These are phyloP conservation scores for Diaporthe vexans DNA, from an alignment of 2,329 filamentous ascomycete genomes.

Conservation along the genomic window DNA sequence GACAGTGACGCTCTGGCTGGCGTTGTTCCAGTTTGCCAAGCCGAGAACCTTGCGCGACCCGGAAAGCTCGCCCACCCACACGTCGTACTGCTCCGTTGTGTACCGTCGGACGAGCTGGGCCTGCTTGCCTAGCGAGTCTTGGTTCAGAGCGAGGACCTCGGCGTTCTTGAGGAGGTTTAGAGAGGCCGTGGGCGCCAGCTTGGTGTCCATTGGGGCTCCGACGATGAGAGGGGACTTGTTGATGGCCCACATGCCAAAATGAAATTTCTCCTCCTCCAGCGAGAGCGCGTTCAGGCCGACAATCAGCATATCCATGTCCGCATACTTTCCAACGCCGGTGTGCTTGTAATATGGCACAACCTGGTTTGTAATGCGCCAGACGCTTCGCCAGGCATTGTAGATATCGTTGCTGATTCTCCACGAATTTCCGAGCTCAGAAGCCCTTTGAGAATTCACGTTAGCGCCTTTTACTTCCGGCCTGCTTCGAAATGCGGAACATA, in stretches of 20 bases:
- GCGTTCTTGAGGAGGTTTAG: constrained; percentile 62
- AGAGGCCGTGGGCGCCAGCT: constrained; percentile 55
- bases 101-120: constrained; percentile 64
- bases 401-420: constrained; percentile 70
- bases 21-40: constrained; percentile 64
- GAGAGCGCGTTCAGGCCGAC: constrained; percentile 63
- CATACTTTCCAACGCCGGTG: constrained; percentile 61
- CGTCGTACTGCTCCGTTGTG: constrained; percentile 63
- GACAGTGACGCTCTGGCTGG: constrained; percentile 57
- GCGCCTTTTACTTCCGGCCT: rapidly evolving
- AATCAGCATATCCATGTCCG: constrained; percentile 67
- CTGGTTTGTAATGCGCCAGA: constrained; percentile 67
- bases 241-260: constrained; percentile 67
- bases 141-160: constrained; percentile 70
- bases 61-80: constrained; percentile 64
- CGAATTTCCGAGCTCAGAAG: constrained; percentile 59
- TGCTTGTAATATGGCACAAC: constrained; percentile 61
- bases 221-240: constrained; percentile 65
- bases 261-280: constrained; percentile 62
- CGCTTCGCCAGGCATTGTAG: constrained; percentile 63
- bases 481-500: constrained; percentile 20
- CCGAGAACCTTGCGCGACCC: constrained; percentile 59
- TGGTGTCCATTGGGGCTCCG: constrained; percentile 58
- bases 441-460: constrained; percentile 46
- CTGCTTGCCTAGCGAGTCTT: constrained; percentile 66